Percentiles rank a stretch among this genome's conserved stretches.
Conservation (phyloP, 2,329 filamentous ascomycete genomes). For the Pyrenophora graminea region DNA sequence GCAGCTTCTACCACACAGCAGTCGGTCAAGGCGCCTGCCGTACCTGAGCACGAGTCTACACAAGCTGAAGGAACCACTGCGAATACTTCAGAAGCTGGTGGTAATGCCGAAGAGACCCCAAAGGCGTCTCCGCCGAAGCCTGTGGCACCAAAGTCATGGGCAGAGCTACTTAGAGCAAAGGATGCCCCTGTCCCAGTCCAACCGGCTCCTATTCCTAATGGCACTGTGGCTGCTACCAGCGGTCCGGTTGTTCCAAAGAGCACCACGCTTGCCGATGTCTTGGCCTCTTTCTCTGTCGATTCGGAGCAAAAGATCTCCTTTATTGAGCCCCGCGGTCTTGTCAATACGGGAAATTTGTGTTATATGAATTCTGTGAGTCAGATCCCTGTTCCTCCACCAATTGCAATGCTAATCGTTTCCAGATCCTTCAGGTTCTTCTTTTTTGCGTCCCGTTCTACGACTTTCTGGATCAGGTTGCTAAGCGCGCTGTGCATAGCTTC, state of each 20-base stretch:
- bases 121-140: constrained; percentile 52
- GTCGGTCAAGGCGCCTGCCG: constrained; percentile 35
- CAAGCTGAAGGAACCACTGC: constrained; percentile 14
- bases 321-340: constrained; percentile 87
- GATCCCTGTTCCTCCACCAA: neutral
- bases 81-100: constrained; percentile 15
- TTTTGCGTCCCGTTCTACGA: constrained; percentile 94
- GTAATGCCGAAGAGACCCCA: constrained; percentile 39
- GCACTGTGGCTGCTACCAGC: constrained; percentile 36
- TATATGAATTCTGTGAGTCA: constrained; percentile 97
- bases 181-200: constrained; percentile 41
- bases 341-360: constrained; percentile 98
- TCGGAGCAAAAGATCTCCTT: constrained; percentile 72
- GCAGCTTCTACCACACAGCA: constrained; percentile 44
- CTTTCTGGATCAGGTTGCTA: constrained; percentile 85
- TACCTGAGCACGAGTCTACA: constrained; percentile 16
- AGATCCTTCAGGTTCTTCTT: constrained; percentile 94
- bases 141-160: constrained; percentile 66
- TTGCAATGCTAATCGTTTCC: constrained; percentile 37
- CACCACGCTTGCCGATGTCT: constrained; percentile 74
- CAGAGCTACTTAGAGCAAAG: constrained; percentile 66
- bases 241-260: constrained; percentile 54
- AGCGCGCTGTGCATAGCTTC: constrained; percentile 84
- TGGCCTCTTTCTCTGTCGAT: constrained; percentile 72
- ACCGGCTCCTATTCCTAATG: constrained; percentile 31